Conservation (phyloP, 2,329 filamentous ascomycete species). For the Xenoacremonium recifei region DNA sequence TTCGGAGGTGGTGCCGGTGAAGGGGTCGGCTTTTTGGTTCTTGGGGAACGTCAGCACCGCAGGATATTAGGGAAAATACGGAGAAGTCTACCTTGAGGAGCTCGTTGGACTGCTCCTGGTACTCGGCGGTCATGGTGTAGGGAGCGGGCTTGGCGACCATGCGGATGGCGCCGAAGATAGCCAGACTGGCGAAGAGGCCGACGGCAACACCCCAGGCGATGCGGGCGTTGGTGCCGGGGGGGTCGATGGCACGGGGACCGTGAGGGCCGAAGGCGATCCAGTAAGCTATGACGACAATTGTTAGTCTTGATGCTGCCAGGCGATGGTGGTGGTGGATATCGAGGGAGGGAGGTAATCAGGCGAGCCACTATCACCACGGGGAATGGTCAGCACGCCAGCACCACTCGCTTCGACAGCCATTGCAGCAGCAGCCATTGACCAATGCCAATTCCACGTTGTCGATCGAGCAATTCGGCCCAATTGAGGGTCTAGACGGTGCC, state of each 20-base stretch:
- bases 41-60: slow-evolving; percentile 38
- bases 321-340: slow-evolving; percentile 1
- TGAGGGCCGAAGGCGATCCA: slow-evolving; percentile 98
- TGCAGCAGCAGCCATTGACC: slow-evolving; percentile 12
- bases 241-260: slow-evolving; percentile 79
- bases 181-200: slow-evolving; percentile 65
- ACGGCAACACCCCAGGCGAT: slow-evolving; percentile 71
- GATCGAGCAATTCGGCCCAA: slow-evolving; percentile 24
- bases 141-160: slow-evolving; percentile 70
- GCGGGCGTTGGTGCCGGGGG: slow-evolving; percentile 81
- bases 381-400: no score
- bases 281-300: slow-evolving; percentile 69
- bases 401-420: slow-evolving; percentile 12
- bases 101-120: slow-evolving; percentile 93
- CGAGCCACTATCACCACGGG: no score
- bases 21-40: slow-evolving; percentile 81
- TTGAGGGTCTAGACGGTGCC: slow-evolving; percentile 19
- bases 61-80: background rate
- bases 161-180: slow-evolving; percentile 71
- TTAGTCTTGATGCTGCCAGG: slow-evolving; percentile 31
- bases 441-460: slow-evolving; percentile 19
- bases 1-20: slow-evolving; percentile 79
- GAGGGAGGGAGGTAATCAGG: no score
- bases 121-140: slow-evolving; percentile 92
- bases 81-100: slow-evolving; percentile 70